These are phyloP conservation scores for Arxiozyma heterogenica DNA, from an alignment of 1,139 yeast species.

Conservation along the genomic window DNA sequence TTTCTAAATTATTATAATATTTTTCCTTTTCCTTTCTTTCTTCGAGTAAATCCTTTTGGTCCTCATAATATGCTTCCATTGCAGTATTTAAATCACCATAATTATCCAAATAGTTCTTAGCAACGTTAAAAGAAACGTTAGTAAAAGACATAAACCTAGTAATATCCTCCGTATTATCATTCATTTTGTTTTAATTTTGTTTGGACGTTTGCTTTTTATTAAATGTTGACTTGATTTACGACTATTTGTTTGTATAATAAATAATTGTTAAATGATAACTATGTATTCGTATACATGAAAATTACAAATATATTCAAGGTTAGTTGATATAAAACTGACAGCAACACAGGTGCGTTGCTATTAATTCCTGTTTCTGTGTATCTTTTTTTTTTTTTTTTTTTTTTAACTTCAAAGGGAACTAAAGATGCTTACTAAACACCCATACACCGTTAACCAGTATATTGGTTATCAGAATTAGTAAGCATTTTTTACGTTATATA, in stretches of 20 bases:
- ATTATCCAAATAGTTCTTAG: slow-evolving; percentile 35
- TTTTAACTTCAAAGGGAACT: background rate
- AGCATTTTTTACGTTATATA: too few species aligned
- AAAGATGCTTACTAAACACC: background rate
- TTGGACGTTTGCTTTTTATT: background rate
- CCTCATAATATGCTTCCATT: slow-evolving; percentile 29
- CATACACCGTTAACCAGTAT: background rate
- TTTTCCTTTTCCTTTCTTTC: slow-evolving; percentile 4
- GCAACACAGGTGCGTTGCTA: background rate
- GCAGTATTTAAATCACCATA: slow-evolving; percentile 30
- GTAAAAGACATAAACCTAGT: slow-evolving; percentile 41
- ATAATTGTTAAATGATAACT: too few species aligned
- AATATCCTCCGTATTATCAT: slow-evolving; percentile 16
- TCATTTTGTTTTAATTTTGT: background rate
- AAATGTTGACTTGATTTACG: too few species aligned
- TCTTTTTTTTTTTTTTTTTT: too few species aligned
- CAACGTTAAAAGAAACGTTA: slow-evolving; percentile 38
- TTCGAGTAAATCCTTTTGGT: slow-evolving; percentile 6
- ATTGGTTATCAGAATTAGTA: background rate
- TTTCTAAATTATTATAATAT: background rate
- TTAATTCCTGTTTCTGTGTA: background rate
- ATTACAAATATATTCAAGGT: too few species aligned
- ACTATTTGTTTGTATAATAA: too few species aligned
- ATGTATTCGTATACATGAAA: background rate
- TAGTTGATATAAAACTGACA: background rate